Base-by-base conservation (phyloP, 768 basidiomycete genomes). In the Imleria badia region DNA sequence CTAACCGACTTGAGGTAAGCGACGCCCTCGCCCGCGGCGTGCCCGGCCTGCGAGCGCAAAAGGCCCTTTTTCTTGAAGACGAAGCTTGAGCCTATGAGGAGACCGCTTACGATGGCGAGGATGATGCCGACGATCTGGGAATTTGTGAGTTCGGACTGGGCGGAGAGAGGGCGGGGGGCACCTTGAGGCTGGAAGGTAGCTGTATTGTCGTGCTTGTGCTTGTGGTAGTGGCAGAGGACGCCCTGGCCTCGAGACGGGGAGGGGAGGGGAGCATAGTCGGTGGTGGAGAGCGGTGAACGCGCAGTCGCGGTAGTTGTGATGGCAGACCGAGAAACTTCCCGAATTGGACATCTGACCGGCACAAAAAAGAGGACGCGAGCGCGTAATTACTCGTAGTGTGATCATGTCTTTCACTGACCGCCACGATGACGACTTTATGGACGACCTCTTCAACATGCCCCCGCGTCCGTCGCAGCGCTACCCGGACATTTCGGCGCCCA, bases 21-120 rank as follows among this genome's bases (percentile, higher is more conserved):
- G 55, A 96, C 93, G 30, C 96, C 95, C 67, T 91, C 89, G 51
- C 90, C 90, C 4, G 86, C 82, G 38, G 73, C 71, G 55, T 88
- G 86, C 60, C 90, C 93, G 55, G 89, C 87, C 76, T 91, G 89
- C 68, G 86, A 84, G 71, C 84, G 79, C 49, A 93, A 68, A 19
- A 93, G 76, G 10, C 91, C 96, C 67, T 93, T 97, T 82, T 99
- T 99, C 84, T 99, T 99, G 77, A 99, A 88, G 3, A 98, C 95
- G 71, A 98, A 98, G 63, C 86, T 89, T 38, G 82, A 81, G 6
- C 96, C 97, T 56, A 98, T 99, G 56, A 99, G 83, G 29, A 94
- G 39, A 9, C 96, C 97, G 65, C 89, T 92, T 35, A 69, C 62
- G 47, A 94, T 68, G 45, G 91, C 89, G 55, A 93, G 81, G 44